Evolutionary conservation across 2,329 filamentous ascomycete species (phyloP), one percentile per base, ranked within the genome.

Genomic region (Paracoccidioides brasiliensis): DNA sequence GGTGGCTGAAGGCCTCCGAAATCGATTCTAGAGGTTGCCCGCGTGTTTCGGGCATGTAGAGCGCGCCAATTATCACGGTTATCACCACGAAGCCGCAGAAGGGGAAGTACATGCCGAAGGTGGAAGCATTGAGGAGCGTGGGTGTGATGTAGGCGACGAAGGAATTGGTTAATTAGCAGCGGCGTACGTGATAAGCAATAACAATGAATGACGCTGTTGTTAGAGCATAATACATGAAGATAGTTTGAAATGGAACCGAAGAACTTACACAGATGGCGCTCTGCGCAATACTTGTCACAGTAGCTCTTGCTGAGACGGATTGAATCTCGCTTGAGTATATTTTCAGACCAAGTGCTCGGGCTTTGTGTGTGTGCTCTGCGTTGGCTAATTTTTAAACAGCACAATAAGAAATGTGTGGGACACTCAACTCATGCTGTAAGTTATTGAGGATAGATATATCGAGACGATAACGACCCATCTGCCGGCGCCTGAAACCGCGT

Each of bases 281-380:
- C 60, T 78, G 72, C 0, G 76, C 78, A 4, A 81, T 60, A 55
- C 74, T 76, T 10, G 75, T 80, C 3, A 78, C 80, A 0, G 75
- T 74, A 0, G 79, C 80, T 4, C 80, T 71, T 0, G 78, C 82
- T 42, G 74, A 68, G 3, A 73, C 70, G 0, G 79, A 78, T 59
- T 82, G 80, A 41, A 82, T 82, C 66, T 83, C 80, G 7, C 74
- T 73, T 0, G 76, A 74, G 56, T 81, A 83, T 5, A 83, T 76
- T 58, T 78, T 79, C 50, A 77, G 70, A 0, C 75, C 72, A 12
- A 84, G 76, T 0, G 71, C 79, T 78, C 80, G 83, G 22, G 42
- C 42, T 44, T 44, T 44, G 42, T 37, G 35, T 37, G 35, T 30
- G 22, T 30, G 42, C 3, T 30, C 9, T 10, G 22, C 14, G 22